These are phyloP conservation scores for Colletotrichum euphorbiae DNA, from an alignment of 2,329 filamentous ascomycete species.

Conservation along the genomic window DNA sequence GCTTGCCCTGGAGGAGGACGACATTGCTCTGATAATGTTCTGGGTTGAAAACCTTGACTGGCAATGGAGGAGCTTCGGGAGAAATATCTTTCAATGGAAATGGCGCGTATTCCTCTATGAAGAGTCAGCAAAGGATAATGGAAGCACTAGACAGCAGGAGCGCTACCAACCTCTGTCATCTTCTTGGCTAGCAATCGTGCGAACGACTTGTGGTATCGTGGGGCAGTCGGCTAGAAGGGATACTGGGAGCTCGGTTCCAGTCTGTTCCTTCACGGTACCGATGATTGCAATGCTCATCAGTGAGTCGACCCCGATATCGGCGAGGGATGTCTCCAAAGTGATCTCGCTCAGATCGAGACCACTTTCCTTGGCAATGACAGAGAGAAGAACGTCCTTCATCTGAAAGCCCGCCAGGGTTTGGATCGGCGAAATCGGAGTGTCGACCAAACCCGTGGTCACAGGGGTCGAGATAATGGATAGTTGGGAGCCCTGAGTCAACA, in stretches of 20 bases:
- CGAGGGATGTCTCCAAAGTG: neutral
- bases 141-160: neutral
- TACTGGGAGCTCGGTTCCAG: neutral
- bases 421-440: neutral
- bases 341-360: neutral
- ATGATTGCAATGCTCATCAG: slow-evolving; percentile 15
- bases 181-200: neutral
- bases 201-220: neutral
- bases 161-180: neutral
- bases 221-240: slow-evolving; percentile 1
- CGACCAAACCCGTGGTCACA: neutral
- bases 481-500: neutral
- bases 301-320: slow-evolving; percentile 8
- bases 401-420: neutral
- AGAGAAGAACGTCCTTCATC: slow-evolving; percentile 3
- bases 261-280: neutral
- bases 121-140: neutral
- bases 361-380: neutral
- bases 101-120: neutral
- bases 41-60: neutral
- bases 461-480: neutral
- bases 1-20: slow-evolving; percentile 8
- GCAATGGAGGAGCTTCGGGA: neutral
- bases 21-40: slow-evolving; percentile 4
- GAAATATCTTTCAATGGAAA: neutral